Conservation (phyloP, 2,329 filamentous ascomycete genomes). For the Fusarium sp. region DNA sequence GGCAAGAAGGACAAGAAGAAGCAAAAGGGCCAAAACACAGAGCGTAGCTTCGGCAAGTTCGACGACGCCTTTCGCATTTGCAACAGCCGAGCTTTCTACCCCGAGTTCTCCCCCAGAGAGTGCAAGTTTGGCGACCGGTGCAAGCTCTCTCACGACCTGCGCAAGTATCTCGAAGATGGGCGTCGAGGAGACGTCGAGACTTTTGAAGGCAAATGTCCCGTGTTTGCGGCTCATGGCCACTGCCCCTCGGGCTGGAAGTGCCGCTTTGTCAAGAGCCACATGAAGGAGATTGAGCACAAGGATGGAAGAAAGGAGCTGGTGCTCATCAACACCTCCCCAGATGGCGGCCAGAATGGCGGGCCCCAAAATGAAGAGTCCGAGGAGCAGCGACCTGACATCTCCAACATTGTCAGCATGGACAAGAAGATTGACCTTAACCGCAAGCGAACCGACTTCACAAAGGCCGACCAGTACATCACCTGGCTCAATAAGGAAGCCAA, state of each 20-base stretch:
- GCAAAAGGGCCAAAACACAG: constrained; percentile 79
- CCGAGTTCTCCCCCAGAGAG: constrained; percentile 84
- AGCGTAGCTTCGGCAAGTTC: constrained; percentile 83
- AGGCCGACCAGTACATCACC: constrained; percentile 79
- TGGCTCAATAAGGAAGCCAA: constrained; percentile 78
- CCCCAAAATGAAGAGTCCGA: constrained; percentile 56
- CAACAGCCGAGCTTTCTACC: constrained; percentile 74
- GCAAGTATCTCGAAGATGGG: constrained; percentile 85
- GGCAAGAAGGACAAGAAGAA: constrained; percentile 60
- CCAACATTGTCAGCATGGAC: constrained; percentile 78
- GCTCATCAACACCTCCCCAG: constrained; percentile 60
- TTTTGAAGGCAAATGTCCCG: constrained; percentile 82
- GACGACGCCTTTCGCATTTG: constrained; percentile 84
- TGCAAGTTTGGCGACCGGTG: constrained; percentile 87
- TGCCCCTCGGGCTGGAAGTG: constrained; percentile 95
- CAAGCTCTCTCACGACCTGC: constrained; percentile 84
- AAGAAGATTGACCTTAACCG: constrained; percentile 82
- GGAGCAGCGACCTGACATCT: constrained; percentile 72
- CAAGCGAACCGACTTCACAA: constrained; percentile 76
- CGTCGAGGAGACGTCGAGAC: constrained; percentile 84
- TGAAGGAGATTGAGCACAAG: constrained; percentile 79
- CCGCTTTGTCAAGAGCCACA: constrained; percentile 89
- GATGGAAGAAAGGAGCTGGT: constrained; percentile 88
- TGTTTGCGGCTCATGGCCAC: constrained; percentile 80
- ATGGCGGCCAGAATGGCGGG: constrained; percentile 44